Evolutionary conservation across 129 eudicot species (phyloP).

Genomic region (Flaveria linearis): DNA sequence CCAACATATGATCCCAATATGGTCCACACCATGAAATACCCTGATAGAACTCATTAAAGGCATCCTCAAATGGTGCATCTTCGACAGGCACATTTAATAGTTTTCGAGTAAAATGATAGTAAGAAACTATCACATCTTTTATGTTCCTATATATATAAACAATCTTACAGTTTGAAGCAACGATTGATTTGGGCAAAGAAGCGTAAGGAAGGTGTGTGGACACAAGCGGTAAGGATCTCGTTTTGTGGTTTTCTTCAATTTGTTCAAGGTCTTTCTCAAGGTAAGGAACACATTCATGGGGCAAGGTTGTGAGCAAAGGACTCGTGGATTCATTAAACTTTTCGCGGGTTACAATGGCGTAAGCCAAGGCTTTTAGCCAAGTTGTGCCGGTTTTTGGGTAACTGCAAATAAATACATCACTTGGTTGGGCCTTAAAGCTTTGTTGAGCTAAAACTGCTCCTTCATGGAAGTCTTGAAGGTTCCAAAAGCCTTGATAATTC

Average conservation of each 20-base stretch:
- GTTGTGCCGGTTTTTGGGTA: slow-evolving; percentile 45
- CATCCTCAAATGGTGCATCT: slow-evolving; percentile 4
- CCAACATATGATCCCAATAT: slow-evolving; percentile 23
- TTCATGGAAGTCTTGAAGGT: background rate
- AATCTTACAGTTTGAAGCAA: slow-evolving; percentile 30
- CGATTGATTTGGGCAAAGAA: slow-evolving; percentile 27
- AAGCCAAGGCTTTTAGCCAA: slow-evolving; percentile 44
- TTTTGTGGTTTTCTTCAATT: background rate
- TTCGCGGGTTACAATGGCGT: slow-evolving; percentile 24
- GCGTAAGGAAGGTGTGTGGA: slow-evolving; percentile 41
- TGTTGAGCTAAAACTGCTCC: slow-evolving; percentile 20
- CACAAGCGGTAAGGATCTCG: slow-evolving; percentile 19
- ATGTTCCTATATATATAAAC: slow-evolving; percentile 43
- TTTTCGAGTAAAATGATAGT: background rate
- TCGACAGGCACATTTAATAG: background rate
- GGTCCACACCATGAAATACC: slow-evolving; percentile 23
- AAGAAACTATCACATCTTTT: slow-evolving; percentile 33
- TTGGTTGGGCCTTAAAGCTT: slow-evolving; percentile 31
- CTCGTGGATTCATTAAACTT: slow-evolving; percentile 17
- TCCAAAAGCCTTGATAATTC: slow-evolving; percentile 41
- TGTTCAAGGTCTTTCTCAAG: slow-evolving; percentile 3
- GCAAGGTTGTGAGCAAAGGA: slow-evolving; percentile 28
- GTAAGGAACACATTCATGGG: slow-evolving; percentile 20
- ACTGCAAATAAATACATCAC: slow-evolving; percentile 27
- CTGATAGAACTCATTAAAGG: slow-evolving; percentile 7